These are phyloP conservation scores for Lentinula sp. DNA, from an alignment of 768 basidiomycete genomes.

Conservation along the genomic window DNA sequence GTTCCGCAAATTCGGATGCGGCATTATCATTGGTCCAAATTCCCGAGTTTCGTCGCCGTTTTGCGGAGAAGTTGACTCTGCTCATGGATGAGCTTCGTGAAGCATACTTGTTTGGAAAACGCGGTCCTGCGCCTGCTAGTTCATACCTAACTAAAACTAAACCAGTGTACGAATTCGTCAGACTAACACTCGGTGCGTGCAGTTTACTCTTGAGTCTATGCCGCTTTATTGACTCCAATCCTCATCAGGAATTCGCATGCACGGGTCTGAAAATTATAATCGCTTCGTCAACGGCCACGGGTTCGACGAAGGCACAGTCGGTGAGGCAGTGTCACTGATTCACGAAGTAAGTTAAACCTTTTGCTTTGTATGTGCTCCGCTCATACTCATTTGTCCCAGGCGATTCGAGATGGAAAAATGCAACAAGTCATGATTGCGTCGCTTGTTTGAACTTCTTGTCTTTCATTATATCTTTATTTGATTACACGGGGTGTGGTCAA, in stretches of 20 bases:
- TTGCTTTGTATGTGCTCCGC: not conserved
- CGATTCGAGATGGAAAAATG: conserved; percentile 49
- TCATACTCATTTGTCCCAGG: conserved; percentile 11
- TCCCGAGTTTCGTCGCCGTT: conserved; percentile 45
- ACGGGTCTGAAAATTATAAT: conserved; percentile 67
- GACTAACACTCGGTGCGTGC: conserved; percentile 51
- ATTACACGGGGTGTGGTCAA: too few relatives aligned
- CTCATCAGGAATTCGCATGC: conserved; percentile 46
- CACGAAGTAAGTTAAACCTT: conserved; percentile 43
- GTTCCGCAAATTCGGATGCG: conserved; percentile 22
- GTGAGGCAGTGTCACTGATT: conserved; percentile 67
- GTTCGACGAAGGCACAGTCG: conserved; percentile 61
- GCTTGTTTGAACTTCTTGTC: not conserved
- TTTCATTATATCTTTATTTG: not conserved
- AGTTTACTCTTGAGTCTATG: not conserved
- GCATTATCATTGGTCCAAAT: conserved; percentile 27
- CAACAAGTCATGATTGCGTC: conserved; percentile 28
- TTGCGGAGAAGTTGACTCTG: conserved; percentile 41
- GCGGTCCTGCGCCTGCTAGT: conserved; percentile 64
- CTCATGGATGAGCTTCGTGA: conserved; percentile 44
- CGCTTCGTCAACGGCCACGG: conserved; percentile 58
- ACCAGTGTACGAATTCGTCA: conserved; percentile 72
- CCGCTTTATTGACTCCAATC: not conserved
- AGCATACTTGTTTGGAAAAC: conserved; percentile 52
- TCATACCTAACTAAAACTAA: conserved; percentile 61